A percentile compares a stretch with the other conserved stretches of the same genome.
These are phyloP conservation scores for Penicillium ucsense DNA, from an alignment of 495 filamentous ascomycete genomes.

Conservation along the genomic window DNA sequence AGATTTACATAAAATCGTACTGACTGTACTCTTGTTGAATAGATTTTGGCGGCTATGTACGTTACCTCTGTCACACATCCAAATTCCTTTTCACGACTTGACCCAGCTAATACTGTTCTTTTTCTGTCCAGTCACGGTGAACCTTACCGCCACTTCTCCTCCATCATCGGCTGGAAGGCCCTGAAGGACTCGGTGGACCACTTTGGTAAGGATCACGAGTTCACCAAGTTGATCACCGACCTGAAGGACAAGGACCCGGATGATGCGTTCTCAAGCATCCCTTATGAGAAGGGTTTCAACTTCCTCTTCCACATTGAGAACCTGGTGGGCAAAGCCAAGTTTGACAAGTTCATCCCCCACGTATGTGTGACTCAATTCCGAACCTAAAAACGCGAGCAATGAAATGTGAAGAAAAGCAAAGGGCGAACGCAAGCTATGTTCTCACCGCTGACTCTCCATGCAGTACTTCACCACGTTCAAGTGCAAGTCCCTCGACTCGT, in stretches of 20 bases:
- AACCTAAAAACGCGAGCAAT: too few relatives aligned
- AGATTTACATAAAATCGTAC: too few relatives aligned
- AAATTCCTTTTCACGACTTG: background rate
- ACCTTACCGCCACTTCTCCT: slow-evolving; percentile 78
- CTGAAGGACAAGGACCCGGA: slow-evolving; percentile 89
- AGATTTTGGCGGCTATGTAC: slow-evolving; percentile 26
- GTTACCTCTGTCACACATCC: background rate
- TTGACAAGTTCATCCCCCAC: slow-evolving; percentile 88
- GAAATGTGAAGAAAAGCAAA: too few relatives aligned
- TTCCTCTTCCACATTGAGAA: slow-evolving; percentile 80
- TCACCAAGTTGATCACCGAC: slow-evolving; percentile 80
- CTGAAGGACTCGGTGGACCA: slow-evolving; percentile 62
- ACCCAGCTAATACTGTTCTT: background rate
- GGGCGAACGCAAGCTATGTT: background rate
- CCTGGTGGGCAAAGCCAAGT: slow-evolving; percentile 73
- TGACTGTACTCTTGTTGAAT: background rate
- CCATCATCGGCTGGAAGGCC: slow-evolving; percentile 64
- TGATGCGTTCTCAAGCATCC: slow-evolving; percentile 84
- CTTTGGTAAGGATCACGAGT: slow-evolving; percentile 75
- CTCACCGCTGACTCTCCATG: background rate
- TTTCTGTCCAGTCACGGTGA: slow-evolving; percentile 52
- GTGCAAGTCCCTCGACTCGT: slow-evolving; percentile 75
- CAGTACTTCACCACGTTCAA: slow-evolving; percentile 79
- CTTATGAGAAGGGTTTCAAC: slow-evolving; percentile 64
- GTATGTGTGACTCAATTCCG: slow-evolving; percentile 16